Evolutionary conservation across 2,329 filamentous ascomycete genomes (phyloP).

Genomic region (Fusarium siculi): DNA sequence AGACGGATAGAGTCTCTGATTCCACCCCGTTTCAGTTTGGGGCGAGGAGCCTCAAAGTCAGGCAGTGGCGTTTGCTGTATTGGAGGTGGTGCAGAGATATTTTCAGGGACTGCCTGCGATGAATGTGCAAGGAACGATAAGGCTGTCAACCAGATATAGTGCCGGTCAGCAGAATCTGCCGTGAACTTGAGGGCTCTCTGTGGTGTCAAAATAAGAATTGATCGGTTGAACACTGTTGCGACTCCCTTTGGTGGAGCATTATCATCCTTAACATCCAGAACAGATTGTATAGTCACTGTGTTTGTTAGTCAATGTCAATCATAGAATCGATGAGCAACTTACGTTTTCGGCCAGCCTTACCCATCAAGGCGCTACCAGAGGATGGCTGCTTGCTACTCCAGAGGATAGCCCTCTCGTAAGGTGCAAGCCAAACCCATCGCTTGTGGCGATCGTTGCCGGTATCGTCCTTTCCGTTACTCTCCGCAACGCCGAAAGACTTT

Average conservation of each 20-base stretch:
- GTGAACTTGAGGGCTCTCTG: conserved; percentile 96
- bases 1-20: conserved; percentile 92
- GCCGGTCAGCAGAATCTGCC: conserved; percentile 81
- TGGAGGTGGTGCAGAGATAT: conserved; percentile 66
- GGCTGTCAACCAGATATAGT: conserved; percentile 94
- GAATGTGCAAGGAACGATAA: conserved; percentile 95
- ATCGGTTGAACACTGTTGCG: conserved; percentile 81
- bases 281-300: conserved; percentile 91
- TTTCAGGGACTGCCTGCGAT: conserved; percentile 80
- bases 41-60: conserved; percentile 61
- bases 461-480: conserved; percentile 73
- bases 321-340: conserved; percentile 57
- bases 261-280: conserved; percentile 95
- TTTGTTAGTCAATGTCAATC: conserved; percentile 46
- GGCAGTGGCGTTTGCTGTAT: conserved; percentile 54
- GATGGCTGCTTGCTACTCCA: conserved; percentile 99
- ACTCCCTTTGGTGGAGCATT: conserved; percentile 81
- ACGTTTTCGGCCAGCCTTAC: conserved; percentile 95
- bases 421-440: conserved; percentile 98
- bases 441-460: conserved; percentile 86
- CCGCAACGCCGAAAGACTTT: conserved; percentile 87
- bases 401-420: conserved; percentile 94
- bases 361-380: conserved; percentile 86
- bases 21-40: conserved; percentile 60
- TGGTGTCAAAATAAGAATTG: conserved; percentile 93